Percentiles rank a stretch among this genome's conserved stretches.
phyloP scores from a whole-genome alignment of 2,329 filamentous ascomycete genomes.

The Exophiala viscosa region DNA sequence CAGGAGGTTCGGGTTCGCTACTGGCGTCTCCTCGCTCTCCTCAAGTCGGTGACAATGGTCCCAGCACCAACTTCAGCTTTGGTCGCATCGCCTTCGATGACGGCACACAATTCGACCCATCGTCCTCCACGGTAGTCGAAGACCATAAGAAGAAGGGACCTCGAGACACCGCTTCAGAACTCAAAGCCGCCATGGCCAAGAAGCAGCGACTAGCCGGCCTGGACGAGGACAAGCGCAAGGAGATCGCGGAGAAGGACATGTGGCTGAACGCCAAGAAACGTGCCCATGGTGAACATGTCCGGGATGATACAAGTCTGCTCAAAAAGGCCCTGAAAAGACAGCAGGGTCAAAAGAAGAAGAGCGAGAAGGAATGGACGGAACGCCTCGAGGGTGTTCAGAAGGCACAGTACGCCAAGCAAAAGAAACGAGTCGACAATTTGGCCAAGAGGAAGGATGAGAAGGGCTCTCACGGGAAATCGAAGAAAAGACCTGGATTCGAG shows the following conservation, averaged over 20 bases:
- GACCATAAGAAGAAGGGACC: constrained; percentile 72
- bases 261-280: constrained; percentile 90
- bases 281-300: constrained; percentile 83
- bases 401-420: constrained; percentile 72
- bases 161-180: constrained; percentile 76
- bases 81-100: constrained; percentile 88
- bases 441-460: constrained; percentile 72
- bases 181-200: constrained; percentile 83
- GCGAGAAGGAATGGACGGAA: constrained; percentile 80
- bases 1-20: constrained; percentile 58
- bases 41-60: constrained; percentile 29
- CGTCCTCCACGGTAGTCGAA: constrained; percentile 56
- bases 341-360: constrained; percentile 85
- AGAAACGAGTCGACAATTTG: constrained; percentile 77
- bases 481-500: constrained; percentile 65
- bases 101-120: constrained; percentile 72
- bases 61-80: constrained; percentile 73
- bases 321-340: constrained; percentile 96
- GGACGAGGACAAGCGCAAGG: constrained; percentile 74
- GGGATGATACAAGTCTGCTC: constrained; percentile 77
- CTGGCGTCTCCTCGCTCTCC: constrained; percentile 53
- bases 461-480: constrained; percentile 52
- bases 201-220: constrained; percentile 72
- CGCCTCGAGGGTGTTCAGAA: constrained; percentile 68
- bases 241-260: constrained; percentile 87